phyloP scores from a whole-genome alignment of 2,329 filamentous ascomycete species.

The Cercospora sesami region DNA sequence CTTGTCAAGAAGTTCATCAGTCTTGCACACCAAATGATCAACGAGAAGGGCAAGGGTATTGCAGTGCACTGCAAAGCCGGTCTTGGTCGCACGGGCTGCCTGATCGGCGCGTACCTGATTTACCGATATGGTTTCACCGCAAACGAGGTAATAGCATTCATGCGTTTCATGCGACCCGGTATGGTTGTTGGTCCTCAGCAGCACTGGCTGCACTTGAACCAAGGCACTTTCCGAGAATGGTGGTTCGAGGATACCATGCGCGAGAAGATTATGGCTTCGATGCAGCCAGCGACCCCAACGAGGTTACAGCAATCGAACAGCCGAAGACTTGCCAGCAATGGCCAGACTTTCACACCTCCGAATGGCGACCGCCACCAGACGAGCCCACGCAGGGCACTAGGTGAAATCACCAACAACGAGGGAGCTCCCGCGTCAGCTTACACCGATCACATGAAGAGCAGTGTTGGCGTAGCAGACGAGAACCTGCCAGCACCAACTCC shows the following conservation, averaged over 20 bases:
- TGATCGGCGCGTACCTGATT: conserved; percentile 96
- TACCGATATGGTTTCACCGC: conserved; percentile 97
- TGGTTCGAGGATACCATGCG: conserved; percentile 79
- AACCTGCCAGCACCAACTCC: conserved; percentile 93
- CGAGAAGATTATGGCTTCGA: conserved; percentile 69
- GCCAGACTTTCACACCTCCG: conserved; percentile 78
- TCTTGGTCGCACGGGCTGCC: conserved; percentile 87
- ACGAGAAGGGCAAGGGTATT: conserved; percentile 84
- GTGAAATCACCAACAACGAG: conserved; percentile 85
- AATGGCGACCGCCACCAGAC: conserved; percentile 65
- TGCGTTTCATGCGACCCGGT: conserved; percentile 97
- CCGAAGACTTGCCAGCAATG: conserved; percentile 59
- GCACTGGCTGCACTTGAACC: conserved; percentile 97
- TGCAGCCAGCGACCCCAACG: conserved; percentile 59
- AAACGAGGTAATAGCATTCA: conserved; percentile 80
- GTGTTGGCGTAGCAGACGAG: conserved; percentile 73
- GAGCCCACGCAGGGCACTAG: conserved; percentile 69
- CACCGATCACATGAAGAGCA: conserved; percentile 39
- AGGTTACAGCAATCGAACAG: conserved; percentile 49
- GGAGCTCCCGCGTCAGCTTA: conserved; percentile 48
- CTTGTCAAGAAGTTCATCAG: conserved; percentile 95
- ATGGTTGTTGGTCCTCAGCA: conserved; percentile 99
- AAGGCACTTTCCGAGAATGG: conserved; percentile 97
- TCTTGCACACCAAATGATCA: conserved; percentile 91
- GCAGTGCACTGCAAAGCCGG: conserved; percentile 99